These are phyloP conservation scores for Debaryomyces subglobosus DNA, from an alignment of 1,139 yeast genomes.

Conservation along the genomic window DNA sequence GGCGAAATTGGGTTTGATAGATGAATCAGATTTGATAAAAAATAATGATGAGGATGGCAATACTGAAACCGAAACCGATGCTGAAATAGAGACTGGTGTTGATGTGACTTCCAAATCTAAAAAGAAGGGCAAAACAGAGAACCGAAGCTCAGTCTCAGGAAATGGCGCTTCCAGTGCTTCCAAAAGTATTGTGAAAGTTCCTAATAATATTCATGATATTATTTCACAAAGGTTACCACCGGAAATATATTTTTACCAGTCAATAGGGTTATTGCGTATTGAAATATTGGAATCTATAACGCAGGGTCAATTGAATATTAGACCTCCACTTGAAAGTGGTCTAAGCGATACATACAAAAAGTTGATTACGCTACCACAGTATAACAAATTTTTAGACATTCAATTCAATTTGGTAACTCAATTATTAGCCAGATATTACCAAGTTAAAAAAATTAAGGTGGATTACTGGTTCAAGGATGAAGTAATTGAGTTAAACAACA, in stretches of 20 bases:
- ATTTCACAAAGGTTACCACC: slow-evolving; percentile 87
- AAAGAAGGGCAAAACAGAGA: slow-evolving; percentile 2
- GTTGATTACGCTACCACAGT: slow-evolving; percentile 50
- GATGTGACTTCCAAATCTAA: slow-evolving; percentile 6
- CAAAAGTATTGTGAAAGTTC: slow-evolving; percentile 43
- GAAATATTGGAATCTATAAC: slow-evolving; percentile 69
- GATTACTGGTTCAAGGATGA: slow-evolving; percentile 63
- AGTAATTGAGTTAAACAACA: slow-evolving; percentile 50
- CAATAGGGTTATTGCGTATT: slow-evolving; percentile 73
- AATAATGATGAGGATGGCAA: slow-evolving; percentile 15
- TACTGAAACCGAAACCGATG: slow-evolving; percentile 5
- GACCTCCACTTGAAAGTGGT: slow-evolving; percentile 74
- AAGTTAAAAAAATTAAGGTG: slow-evolving; percentile 66
- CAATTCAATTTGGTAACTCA: slow-evolving; percentile 72
- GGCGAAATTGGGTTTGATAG: slow-evolving; percentile 36
- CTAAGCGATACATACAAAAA: slow-evolving; percentile 58
- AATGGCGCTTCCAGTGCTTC: slow-evolving; percentile 3
- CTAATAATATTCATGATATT: slow-evolving; percentile 80
- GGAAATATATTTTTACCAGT: slow-evolving; percentile 79
- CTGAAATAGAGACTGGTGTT: slow-evolving; percentile 5
- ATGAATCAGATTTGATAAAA: slow-evolving; percentile 22
- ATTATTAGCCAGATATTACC: slow-evolving; percentile 82
- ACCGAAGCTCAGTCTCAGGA: neutral
- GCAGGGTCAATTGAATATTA: slow-evolving; percentile 63
- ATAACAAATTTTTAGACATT: slow-evolving; percentile 56